A percentile compares a stretch with the other conserved stretches of the same genome.
Evolutionary conservation across 257 asterid species (phyloP).

Genomic region (Nicotiana knightiana): DNA sequence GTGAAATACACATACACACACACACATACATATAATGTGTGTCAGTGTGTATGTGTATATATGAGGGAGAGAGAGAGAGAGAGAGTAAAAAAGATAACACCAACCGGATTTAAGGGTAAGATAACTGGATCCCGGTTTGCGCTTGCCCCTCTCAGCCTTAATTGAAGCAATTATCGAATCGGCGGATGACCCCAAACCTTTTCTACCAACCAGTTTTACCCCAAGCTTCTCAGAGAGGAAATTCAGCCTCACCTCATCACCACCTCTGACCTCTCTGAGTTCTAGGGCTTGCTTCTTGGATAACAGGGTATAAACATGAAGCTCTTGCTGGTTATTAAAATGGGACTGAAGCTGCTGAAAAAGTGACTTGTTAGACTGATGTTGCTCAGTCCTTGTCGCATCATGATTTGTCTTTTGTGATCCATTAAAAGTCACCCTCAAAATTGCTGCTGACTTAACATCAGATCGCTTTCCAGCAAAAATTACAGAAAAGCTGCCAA

Average conservation of each 20-base stretch:
- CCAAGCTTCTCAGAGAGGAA: constrained; percentile 66
- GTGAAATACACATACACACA: neutral
- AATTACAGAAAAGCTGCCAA: constrained; percentile 85
- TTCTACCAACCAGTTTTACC: constrained; percentile 78
- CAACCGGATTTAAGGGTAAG: constrained; percentile 54
- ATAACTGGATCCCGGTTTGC: constrained; percentile 39
- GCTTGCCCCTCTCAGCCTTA: constrained; percentile 64
- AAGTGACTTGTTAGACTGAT: constrained; percentile 59
- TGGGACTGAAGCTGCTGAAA: constrained; percentile 99
- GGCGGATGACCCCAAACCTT: constrained; percentile 82
- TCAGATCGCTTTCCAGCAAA: constrained; percentile 52
- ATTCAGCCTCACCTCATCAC: constrained; percentile 68
- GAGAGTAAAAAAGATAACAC: constrained; percentile 18
- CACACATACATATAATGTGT: too few relatives aligned
- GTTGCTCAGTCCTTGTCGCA: constrained; percentile 53
- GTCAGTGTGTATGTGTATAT: too few relatives aligned
- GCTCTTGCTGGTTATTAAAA: constrained; percentile 83
- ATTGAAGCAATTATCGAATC: constrained; percentile 81
- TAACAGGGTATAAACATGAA: constrained; percentile 70
- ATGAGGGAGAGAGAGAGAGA: too few relatives aligned
- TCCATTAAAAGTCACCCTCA: constrained; percentile 76
- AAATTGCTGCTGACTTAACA: constrained; percentile 51
- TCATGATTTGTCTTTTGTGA: constrained; percentile 47
- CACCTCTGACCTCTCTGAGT: constrained; percentile 93
- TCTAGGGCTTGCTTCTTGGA: constrained; percentile 73